These are phyloP conservation scores for Paramyrothecium sp. DNA, from an alignment of 2,329 filamentous ascomycete species.

Conservation along the genomic window DNA sequence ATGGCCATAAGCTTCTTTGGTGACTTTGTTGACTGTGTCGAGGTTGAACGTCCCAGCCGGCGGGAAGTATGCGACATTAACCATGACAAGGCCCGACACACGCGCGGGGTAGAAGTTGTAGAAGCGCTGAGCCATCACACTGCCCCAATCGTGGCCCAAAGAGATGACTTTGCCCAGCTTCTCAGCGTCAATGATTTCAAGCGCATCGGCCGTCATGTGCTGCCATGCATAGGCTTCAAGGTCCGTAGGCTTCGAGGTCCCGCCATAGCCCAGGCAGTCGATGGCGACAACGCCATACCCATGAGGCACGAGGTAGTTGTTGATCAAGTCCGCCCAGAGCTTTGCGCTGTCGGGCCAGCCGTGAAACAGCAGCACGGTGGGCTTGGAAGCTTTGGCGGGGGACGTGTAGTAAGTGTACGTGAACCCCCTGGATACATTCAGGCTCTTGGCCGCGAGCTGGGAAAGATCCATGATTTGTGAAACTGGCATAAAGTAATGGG, in stretches of 20 bases:
- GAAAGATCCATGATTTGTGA: constrained; percentile 14
- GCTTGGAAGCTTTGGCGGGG: constrained; percentile 18
- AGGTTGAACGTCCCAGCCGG: constrained; percentile 34
- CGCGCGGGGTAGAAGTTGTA: constrained; percentile 39
- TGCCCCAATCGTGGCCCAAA: constrained; percentile 51
- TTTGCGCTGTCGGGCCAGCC: constrained; percentile 47
- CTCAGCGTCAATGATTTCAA: constrained; percentile 38
- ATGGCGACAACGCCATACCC: constrained; percentile 33
- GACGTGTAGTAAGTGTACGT: constrained; percentile 40
- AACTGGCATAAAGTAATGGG: not conserved
- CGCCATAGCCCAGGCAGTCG: constrained; percentile 37
- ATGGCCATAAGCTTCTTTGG: constrained; percentile 32
- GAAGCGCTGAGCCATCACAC: constrained; percentile 33
- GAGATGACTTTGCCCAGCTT: constrained; percentile 31
- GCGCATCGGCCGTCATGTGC: constrained; percentile 33
- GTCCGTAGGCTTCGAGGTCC: constrained; percentile 38
- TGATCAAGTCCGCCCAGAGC: constrained; percentile 41
- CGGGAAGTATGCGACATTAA: constrained; percentile 39
- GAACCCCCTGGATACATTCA: constrained; percentile 25
- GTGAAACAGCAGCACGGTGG: constrained; percentile 41
- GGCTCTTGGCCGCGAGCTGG: constrained; percentile 23
- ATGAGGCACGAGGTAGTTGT: constrained; percentile 33
- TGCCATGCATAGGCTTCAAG: constrained; percentile 30
- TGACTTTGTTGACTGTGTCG: constrained; percentile 26
- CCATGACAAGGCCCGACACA: constrained; percentile 36